phyloP scores from a whole-genome alignment of 2,329 filamentous ascomycete genomes.

The Helotiales sp. region DNA sequence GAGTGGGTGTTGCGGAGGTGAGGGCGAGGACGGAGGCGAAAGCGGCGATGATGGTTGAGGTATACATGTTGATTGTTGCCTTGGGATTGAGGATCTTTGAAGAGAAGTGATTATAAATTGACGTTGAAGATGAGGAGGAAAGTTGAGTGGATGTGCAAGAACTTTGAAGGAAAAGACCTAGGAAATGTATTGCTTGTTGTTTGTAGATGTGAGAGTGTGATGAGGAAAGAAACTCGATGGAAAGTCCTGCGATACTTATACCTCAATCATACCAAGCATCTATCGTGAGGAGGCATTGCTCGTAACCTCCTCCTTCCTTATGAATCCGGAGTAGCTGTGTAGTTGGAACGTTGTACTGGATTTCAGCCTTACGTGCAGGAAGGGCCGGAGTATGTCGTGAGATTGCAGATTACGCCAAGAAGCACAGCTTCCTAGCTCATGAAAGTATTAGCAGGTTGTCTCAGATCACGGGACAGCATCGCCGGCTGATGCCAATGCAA shows the following conservation, averaged over 20 bases:
- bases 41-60: slow-evolving; percentile 6
- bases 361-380: neutral
- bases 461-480: neutral
- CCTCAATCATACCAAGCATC: neutral
- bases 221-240: neutral
- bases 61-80: slow-evolving; percentile 3
- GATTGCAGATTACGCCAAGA: slow-evolving; percentile 2
- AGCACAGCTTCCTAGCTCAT: neutral
- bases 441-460: neutral
- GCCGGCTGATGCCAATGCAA: too few species aligned
- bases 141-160: neutral
- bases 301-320: neutral
- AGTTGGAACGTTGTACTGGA: neutral
- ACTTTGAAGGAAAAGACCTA: slow-evolving; percentile 3
- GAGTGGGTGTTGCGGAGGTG: neutral
- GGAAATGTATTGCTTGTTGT: neutral
- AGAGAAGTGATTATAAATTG: slow-evolving; percentile 1
- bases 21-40: slow-evolving; percentile 3
- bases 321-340: neutral
- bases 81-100: neutral
- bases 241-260: slow-evolving; percentile 1
- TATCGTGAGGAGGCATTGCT: neutral
- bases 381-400: neutral
- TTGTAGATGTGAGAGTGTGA: slow-evolving; percentile 3
- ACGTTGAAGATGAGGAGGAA: neutral